A percentile compares a stretch with the other conserved stretches of the same genome.
Conservation (phyloP, 2,329 filamentous ascomycete genomes). For the Sporothrix humicola region DNA sequence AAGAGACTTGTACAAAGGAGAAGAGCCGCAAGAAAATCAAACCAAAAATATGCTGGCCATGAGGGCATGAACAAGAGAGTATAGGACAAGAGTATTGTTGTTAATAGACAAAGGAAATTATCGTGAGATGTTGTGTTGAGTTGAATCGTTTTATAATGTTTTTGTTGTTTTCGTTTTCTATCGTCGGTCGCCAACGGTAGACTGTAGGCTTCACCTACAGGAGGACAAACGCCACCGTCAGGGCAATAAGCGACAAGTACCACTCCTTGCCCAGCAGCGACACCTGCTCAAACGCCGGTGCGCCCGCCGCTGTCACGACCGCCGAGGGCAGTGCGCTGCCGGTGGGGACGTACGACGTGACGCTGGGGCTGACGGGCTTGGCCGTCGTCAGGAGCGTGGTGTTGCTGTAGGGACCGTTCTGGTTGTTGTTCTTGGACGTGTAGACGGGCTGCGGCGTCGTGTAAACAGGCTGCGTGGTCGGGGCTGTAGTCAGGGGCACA, state of each 20-base stretch:
- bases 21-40: neutral
- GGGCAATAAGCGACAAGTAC: slow-evolving; percentile 31
- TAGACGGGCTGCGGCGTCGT: neutral
- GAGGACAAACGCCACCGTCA: slow-evolving; percentile 32
- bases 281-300: slow-evolving; percentile 24
- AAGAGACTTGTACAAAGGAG: neutral
- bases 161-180: slow-evolving; percentile 8
- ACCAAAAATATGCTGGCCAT: slow-evolving; percentile 24
- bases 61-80: slow-evolving; percentile 14
- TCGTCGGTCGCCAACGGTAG: too few relatives aligned
- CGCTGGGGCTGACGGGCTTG: slow-evolving; percentile 7
- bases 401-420: slow-evolving; percentile 28
- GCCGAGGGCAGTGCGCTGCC: neutral
- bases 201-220: too few relatives aligned
- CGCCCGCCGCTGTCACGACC: slow-evolving; percentile 30
- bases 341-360: slow-evolving; percentile 9
- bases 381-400: slow-evolving; percentile 19
- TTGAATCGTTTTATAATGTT: neutral
- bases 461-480: neutral
- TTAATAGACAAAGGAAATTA: slow-evolving; percentile 12
- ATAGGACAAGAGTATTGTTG: neutral
- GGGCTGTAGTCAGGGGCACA: slow-evolving; percentile 28
- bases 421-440: neutral
- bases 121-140: slow-evolving; percentile 6
- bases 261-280: slow-evolving; percentile 31